Evolutionary conservation across 2,329 filamentous ascomycete species (phyloP).

Genomic region (Macrophomina phaseolina): DNA sequence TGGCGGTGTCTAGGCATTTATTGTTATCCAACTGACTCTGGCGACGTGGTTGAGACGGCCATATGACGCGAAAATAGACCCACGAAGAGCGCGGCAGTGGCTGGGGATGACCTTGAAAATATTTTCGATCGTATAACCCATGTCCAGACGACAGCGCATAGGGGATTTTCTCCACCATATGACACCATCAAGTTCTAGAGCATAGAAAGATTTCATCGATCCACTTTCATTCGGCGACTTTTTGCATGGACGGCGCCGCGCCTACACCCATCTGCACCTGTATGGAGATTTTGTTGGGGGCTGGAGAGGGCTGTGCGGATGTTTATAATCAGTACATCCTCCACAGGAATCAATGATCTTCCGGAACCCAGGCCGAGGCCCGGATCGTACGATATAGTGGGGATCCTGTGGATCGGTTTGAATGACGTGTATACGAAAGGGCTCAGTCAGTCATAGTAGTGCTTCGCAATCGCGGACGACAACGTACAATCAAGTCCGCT

Average conservation of each 20-base stretch:
- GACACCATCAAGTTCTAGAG: constrained; percentile 14
- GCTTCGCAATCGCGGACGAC: background rate
- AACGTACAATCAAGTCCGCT: background rate
- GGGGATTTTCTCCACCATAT: constrained; percentile 11
- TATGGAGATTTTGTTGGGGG: background rate
- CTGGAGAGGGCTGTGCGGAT: background rate
- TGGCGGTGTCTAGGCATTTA: background rate
- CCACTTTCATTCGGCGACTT: background rate
- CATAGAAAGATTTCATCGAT: constrained; percentile 7
- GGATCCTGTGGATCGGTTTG: constrained; percentile 12
- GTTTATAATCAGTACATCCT: background rate
- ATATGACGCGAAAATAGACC: background rate
- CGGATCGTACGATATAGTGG: constrained; percentile 17
- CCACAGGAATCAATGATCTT: constrained; percentile 14
- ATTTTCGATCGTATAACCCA: background rate
- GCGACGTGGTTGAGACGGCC: background rate
- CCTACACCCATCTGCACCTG: background rate
- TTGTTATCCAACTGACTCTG: background rate
- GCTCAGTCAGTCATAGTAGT: background rate
- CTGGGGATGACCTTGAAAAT: background rate
- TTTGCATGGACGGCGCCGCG: background rate
- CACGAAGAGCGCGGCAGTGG: constrained; percentile 2
- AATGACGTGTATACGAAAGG: constrained; percentile 17
- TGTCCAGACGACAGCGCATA: constrained; percentile 14
- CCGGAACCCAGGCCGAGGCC: constrained; percentile 3